Evolutionary conservation across 345 rosid genomes (phyloP), one percentile per base, ranked within the genome.

Genomic region (Rhodamnia rubescens): DNA sequence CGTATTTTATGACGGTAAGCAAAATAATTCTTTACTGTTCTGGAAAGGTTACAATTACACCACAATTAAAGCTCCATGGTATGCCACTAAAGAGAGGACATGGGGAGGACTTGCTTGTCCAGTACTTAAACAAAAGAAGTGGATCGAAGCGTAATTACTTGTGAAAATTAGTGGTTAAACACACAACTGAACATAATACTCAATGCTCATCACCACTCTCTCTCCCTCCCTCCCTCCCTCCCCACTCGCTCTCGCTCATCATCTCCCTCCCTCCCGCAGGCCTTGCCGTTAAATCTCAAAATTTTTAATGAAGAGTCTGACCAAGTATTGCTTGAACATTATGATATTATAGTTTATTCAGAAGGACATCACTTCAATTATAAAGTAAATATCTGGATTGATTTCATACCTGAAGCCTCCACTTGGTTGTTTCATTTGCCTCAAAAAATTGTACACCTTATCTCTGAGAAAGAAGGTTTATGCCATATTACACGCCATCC

Each of bases 341-440:
- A 15, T 29, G 42, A 64, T 64, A 42, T 29, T 64, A 15, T 9
- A 64, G 44, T 40, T 64, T 8, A 64, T 64, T 64, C 29, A 22
- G 24, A 82, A 15, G 15, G 42, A 82, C 56, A 42, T 18, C 15
- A 64, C 81, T 29, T n/a, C 24, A 84, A 74, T 54, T 42, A 55
- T 22, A 16, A 44, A 59, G 24, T 32, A 32, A 84, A 29, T 12
- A 32, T 44, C 22, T 53, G 52, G 26, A 57, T 36, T 83, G 40
- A 82, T 52, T 85, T 21, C 88, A 81, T 87, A 94, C 98, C 99
- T 95, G 95, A 95, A 97, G 83, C 95, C 96, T 32, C 99, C 99
- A 84, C 87, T 91, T 55, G 89, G 82, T 83, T 94, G 96, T 90
- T 97, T 96, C 98, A 95, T 96, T 88, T 89, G 89, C 89, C 87